Evolutionary conservation across 148 eudicot genomes (phyloP), one percentile per base, ranked within the genome.

Genomic region (Rhododendron williamsianum): DNA sequence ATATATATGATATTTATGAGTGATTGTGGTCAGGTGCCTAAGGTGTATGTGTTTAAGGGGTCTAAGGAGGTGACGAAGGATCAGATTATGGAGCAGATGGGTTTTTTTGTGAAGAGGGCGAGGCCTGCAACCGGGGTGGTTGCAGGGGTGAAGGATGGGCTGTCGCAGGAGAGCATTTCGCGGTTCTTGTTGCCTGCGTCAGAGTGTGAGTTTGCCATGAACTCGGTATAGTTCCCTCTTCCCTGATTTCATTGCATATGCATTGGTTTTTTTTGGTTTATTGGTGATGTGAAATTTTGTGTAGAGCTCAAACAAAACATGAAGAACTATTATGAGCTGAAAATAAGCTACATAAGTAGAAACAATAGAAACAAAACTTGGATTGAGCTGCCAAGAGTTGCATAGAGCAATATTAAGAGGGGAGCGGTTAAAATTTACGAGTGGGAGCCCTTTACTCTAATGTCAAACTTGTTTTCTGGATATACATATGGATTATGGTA

Each of bases 121-220:
- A 90, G 89, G 85, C 98, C 96, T 13, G 72, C 88, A 23, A 51
- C 90, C 0, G 98, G 98, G 19, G 99, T 95, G 84, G 88, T 97
- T 86, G 95, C 95, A 21, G 99, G 99, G 43, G 96, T 87, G 48
- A 93, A 92, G 85, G 98, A 97, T 87, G 99, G 99, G 46, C 87
- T 95, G 85, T 91, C 98, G 25, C 90, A 92, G 83, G 94, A 97
- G 87, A 95, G 95, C 41, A 90, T 93, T 89, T 58, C 92, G 0
- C 81, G 98, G 89, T 94, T 97, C 76, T 88, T 97, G 92, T 86
- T 97, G 89, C 98, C 96, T 10, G 98, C 95, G 12, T 95, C 99
- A 0, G 96, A 97, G 41, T 95, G 99, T 81, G 99, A 92, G 86
- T 97, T 97, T 76, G 90, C 88, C 0, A 92, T 97, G 82, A 91